A percentile compares a stretch with the other conserved stretches of the same genome.
phyloP scores from a whole-genome alignment of 2,329 filamentous ascomycete species.

The Botrytis porri region DNA sequence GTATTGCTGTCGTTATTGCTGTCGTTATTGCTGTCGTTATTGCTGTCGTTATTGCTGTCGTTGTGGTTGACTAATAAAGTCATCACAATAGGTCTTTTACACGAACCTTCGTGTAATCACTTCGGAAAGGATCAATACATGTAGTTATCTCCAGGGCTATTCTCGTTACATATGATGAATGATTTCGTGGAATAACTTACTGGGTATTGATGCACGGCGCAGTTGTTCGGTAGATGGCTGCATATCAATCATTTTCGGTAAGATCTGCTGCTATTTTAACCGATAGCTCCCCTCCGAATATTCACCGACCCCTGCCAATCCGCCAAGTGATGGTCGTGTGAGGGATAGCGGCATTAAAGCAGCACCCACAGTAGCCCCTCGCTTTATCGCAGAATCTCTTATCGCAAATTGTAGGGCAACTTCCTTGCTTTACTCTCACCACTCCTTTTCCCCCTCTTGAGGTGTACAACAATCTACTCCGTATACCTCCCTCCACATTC shows the following conservation, averaged over 20 bases:
- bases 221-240: background rate
- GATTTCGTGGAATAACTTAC: background rate
- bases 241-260: background rate
- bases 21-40: background rate
- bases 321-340: background rate
- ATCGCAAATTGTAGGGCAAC: background rate
- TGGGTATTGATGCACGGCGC: background rate
- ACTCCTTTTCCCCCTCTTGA: background rate
- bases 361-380: background rate
- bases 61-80: background rate
- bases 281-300: fast-evolving
- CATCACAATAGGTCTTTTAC: background rate
- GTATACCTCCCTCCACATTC: background rate
- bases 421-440: background rate
- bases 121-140: background rate
- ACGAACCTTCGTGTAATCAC: background rate
- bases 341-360: background rate
- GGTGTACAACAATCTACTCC: background rate
- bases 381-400: slow-evolving; percentile 7
- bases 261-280: background rate
- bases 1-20: too few species aligned
- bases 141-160: background rate
- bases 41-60: too few species aligned
- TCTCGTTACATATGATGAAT: background rate
- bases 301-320: fast-evolving